These are phyloP conservation scores for Petasospora rhodanensis DNA, from an alignment of 1,139 yeast genomes.

Conservation along the genomic window DNA sequence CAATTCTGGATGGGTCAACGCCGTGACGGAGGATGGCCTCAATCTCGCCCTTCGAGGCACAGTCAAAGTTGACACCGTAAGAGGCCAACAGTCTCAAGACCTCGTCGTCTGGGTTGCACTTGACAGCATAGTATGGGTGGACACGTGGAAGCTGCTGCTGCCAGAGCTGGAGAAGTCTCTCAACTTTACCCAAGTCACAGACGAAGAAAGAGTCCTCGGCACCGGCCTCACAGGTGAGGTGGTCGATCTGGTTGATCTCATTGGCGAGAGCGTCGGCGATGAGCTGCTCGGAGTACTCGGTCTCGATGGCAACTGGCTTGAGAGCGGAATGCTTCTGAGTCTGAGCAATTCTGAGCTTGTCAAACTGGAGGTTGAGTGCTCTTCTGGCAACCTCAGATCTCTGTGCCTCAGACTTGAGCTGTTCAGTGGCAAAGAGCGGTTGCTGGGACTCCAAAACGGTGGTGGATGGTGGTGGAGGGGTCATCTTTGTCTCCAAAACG, in stretches of 20 bases:
- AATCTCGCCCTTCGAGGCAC: slow-evolving; percentile 89
- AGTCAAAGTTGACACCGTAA: slow-evolving; percentile 80
- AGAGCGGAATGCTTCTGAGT: too few relatives aligned
- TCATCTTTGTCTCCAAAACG: slow-evolving; percentile 20
- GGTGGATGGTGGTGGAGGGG: slow-evolving; percentile 17
- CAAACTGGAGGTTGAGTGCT: slow-evolving; percentile 10
- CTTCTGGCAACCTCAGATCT: slow-evolving; percentile 11
- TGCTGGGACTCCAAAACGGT: slow-evolving; percentile 8
- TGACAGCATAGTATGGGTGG: slow-evolving; percentile 86
- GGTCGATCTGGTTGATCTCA: slow-evolving; percentile 47
- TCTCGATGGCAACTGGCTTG: slow-evolving; percentile 14
- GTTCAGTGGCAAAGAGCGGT: slow-evolving; percentile 8
- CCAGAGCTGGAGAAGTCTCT: slow-evolving; percentile 63
- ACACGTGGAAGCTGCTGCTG: slow-evolving; percentile 59
- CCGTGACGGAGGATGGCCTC: slow-evolving; percentile 60
- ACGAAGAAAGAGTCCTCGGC: slow-evolving; percentile 87
- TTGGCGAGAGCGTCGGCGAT: slow-evolving; percentile 40
- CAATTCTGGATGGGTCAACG: slow-evolving; percentile 59
- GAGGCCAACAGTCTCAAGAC: slow-evolving; percentile 55
- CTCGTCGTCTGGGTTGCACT: slow-evolving; percentile 75
- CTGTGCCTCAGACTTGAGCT: slow-evolving; percentile 5
- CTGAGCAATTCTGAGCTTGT: slow-evolving; percentile 8
- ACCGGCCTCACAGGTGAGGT: slow-evolving; percentile 63
- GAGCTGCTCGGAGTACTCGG: slow-evolving; percentile 18
- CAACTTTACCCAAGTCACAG: slow-evolving; percentile 75